Evolutionary conservation across 202 grass and related monocot species (phyloP).

Genomic region (Setaria viridis): DNA sequence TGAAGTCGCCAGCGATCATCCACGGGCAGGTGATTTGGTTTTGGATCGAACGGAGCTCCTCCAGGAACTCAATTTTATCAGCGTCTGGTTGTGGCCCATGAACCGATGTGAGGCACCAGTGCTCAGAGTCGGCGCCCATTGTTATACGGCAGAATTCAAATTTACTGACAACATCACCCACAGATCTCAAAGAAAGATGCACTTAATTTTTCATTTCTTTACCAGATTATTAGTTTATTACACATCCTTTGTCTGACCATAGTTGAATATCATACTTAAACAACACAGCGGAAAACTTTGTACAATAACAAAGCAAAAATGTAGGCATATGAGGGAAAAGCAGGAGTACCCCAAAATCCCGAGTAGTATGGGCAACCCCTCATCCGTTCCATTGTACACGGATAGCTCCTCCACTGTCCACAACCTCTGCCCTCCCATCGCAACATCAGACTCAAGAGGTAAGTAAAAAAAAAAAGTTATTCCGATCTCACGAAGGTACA

Average conservation of each 20-base stretch:
- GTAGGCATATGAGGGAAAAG: not conserved
- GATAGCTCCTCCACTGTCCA: conserved; percentile 78
- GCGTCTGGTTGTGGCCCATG: no score
- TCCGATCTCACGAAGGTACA: not conserved
- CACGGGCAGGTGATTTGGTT: no score
- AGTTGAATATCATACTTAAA: not conserved
- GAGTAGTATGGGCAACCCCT: conserved; percentile 72
- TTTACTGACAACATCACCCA: not conserved
- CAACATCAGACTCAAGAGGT: conserved; percentile 27
- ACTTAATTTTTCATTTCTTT: not conserved
- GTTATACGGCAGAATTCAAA: not conserved
- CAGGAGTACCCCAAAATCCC: conserved; percentile 76
- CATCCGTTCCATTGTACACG: conserved; percentile 77
- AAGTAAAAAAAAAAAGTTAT: not conserved
- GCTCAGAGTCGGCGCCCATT: no score
- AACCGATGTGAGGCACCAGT: no score
- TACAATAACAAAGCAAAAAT: conserved; percentile 32
- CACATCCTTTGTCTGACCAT: not conserved
- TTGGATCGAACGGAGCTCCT: no score
- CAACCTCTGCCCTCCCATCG: conserved; percentile 52
- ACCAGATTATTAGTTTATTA: not conserved
- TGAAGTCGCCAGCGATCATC: no score
- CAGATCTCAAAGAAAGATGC: not conserved
- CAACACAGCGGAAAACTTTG: not conserved
- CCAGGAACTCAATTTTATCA: no score